phyloP scores from a whole-genome alignment of 2,329 filamentous ascomycete species.

The Parastagonospora nodorum region DNA sequence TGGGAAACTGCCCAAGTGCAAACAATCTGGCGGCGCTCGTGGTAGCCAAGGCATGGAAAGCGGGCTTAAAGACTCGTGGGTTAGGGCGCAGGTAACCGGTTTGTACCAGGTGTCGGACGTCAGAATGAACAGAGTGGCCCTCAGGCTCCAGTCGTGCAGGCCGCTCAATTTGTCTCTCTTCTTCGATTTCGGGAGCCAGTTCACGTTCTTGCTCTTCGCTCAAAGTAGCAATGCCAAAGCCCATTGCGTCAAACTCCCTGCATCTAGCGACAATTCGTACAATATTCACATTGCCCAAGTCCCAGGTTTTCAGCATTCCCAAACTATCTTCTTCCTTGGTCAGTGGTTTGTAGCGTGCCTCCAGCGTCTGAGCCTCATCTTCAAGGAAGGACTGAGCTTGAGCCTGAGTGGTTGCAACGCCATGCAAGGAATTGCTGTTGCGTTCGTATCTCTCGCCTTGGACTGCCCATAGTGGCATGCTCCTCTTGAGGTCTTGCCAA shows the following conservation, averaged over 20 bases:
- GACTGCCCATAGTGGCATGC: slow-evolving; percentile 63
- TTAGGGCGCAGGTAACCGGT: slow-evolving; percentile 38
- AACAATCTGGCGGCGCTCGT: slow-evolving; percentile 50
- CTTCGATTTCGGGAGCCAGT: slow-evolving; percentile 66
- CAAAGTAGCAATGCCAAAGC: slow-evolving; percentile 48
- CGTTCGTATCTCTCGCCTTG: slow-evolving; percentile 61
- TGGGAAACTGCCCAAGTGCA: slow-evolving; percentile 44
- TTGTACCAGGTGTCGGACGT: slow-evolving; percentile 50
- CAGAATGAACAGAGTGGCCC: slow-evolving; percentile 50
- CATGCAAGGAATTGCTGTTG: slow-evolving; percentile 47
- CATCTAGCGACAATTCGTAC: slow-evolving; percentile 24
- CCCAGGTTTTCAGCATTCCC: slow-evolving; percentile 9
- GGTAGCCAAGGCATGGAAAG: slow-evolving; percentile 51
- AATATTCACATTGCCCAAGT: slow-evolving; percentile 22
- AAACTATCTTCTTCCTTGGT: background rate
- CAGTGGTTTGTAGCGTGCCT: slow-evolving; percentile 57
- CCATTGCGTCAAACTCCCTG: slow-evolving; percentile 30
- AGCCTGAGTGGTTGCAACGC: slow-evolving; percentile 14
- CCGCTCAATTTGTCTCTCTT: slow-evolving; percentile 61
- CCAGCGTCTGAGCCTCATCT: slow-evolving; percentile 58
- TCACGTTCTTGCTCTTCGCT: slow-evolving; percentile 74
- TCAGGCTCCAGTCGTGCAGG: slow-evolving; percentile 50
- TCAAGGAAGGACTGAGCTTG: slow-evolving; percentile 58
- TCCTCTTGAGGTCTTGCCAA: slow-evolving; percentile 53
- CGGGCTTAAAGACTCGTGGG: slow-evolving; percentile 49